phyloP scores from a whole-genome alignment of 2,329 filamentous ascomycete species.

The Alternaria sp. region DNA sequence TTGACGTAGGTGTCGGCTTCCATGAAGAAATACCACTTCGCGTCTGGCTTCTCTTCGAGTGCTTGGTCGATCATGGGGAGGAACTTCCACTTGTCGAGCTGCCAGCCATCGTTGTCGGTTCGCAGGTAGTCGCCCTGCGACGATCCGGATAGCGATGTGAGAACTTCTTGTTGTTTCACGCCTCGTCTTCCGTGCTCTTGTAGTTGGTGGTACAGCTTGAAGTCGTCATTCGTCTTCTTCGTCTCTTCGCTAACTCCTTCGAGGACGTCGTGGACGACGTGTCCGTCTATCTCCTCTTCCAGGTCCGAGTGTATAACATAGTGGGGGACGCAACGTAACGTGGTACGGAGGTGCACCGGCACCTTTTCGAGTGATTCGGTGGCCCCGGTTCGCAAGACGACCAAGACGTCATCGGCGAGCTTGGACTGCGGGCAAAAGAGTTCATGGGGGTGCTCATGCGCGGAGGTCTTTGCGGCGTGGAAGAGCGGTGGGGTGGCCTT shows the following conservation, averaged over 20 bases:
- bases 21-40: slow-evolving; percentile 50
- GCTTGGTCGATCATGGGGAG: slow-evolving; percentile 62
- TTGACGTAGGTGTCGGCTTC: slow-evolving; percentile 48
- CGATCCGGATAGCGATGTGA: slow-evolving; percentile 42
- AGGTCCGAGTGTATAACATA: slow-evolving; percentile 66
- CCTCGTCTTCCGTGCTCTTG: slow-evolving; percentile 54
- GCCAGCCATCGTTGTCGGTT: slow-evolving; percentile 55
- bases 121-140: slow-evolving; percentile 45
- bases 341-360: slow-evolving; percentile 64
- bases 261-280: slow-evolving; percentile 59
- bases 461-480: slow-evolving; percentile 30
- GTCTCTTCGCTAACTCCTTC: slow-evolving; percentile 50
- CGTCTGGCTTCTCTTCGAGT: slow-evolving; percentile 42
- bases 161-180: slow-evolving; percentile 40
- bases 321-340: slow-evolving; percentile 62
- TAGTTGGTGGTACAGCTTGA: slow-evolving; percentile 60
- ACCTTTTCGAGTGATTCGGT: slow-evolving; percentile 65
- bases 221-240: slow-evolving; percentile 55
- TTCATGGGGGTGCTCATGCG: slow-evolving; percentile 21
- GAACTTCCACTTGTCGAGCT: slow-evolving; percentile 66
- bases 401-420: slow-evolving; percentile 59
- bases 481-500: slow-evolving; percentile 37
- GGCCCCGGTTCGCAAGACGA: slow-evolving; percentile 67
- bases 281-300: slow-evolving; percentile 60
- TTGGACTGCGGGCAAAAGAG: slow-evolving; percentile 42